These are phyloP conservation scores for Fusarium sp. DNA, from an alignment of 2,329 filamentous ascomycete genomes.

Conservation along the genomic window DNA sequence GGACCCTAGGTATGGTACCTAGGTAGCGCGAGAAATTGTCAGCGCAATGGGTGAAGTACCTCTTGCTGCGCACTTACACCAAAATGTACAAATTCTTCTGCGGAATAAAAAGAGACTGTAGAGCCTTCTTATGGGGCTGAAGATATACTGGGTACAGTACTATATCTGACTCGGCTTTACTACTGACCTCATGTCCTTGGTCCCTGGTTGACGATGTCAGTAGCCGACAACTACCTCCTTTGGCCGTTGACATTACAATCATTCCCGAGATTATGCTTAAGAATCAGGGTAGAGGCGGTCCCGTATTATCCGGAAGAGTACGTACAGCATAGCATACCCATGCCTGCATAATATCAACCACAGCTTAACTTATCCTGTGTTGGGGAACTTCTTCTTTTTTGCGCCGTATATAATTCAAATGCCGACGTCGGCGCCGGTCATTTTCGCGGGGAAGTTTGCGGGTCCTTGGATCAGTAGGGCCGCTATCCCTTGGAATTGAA, in stretches of 20 bases:
- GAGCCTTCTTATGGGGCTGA: slow-evolving; percentile 16
- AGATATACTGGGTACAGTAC: slow-evolving; percentile 16
- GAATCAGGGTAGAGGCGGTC: slow-evolving; percentile 15
- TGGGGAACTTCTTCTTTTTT: slow-evolving; percentile 22
- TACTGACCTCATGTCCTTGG: slow-evolving; percentile 6
- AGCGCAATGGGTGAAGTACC: slow-evolving; percentile 37
- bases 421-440: slow-evolving; percentile 42
- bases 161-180: slow-evolving; percentile 10
- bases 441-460: slow-evolving; percentile 33
- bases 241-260: neutral
- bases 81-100: slow-evolving; percentile 20
- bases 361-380: neutral
- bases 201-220: slow-evolving; percentile 16
- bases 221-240: neutral
- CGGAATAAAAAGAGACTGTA: slow-evolving; percentile 8
- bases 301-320: slow-evolving; percentile 4
- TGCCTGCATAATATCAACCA: slow-evolving; percentile 1
- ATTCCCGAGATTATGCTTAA: neutral
- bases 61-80: slow-evolving; percentile 10
- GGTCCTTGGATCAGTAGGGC: slow-evolving; percentile 32
- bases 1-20: too few relatives aligned
- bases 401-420: slow-evolving; percentile 22
- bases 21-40: slow-evolving; percentile 44
- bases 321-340: slow-evolving; percentile 1
- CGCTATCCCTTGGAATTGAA: slow-evolving; percentile 16